A percentile compares a stretch with the other conserved stretches of the same genome.
Conservation (phyloP, 148 eudicot genomes). For the Rheum nobile region DNA sequence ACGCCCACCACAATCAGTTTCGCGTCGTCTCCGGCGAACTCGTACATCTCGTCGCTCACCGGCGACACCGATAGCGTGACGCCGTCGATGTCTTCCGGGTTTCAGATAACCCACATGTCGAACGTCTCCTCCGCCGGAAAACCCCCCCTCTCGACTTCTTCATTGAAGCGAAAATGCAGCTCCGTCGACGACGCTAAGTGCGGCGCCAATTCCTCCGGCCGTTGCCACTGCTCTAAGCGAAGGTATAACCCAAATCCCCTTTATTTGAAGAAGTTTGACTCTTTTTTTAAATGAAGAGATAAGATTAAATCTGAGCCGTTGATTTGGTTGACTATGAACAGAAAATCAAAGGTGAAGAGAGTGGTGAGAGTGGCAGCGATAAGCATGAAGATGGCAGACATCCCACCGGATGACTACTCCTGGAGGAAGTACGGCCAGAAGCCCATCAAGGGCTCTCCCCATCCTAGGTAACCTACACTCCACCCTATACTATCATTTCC, state of each 20-base stretch:
- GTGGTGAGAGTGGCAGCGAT: slow-evolving; percentile 52
- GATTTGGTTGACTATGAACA: slow-evolving; percentile 7
- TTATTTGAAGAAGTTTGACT: neutral
- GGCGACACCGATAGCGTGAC: slow-evolving; percentile 44
- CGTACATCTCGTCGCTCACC: slow-evolving; percentile 42
- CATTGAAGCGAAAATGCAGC: slow-evolving; percentile 54
- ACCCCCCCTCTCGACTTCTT: slow-evolving; percentile 31
- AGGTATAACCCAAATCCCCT: slow-evolving; percentile 19
- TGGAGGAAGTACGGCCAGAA: slow-evolving; percentile 80
- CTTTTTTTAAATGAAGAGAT: neutral
- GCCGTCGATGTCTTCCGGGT: slow-evolving; percentile 52
- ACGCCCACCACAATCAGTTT: slow-evolving; percentile 37
- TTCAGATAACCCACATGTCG: slow-evolving; percentile 51
- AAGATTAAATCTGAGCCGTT: neutral
- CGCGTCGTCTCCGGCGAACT: slow-evolving; percentile 20
- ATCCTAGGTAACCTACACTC: slow-evolving; percentile 35
- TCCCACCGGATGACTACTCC: slow-evolving; percentile 67
- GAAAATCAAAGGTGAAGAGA: slow-evolving; percentile 56
- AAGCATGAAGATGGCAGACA: slow-evolving; percentile 51
- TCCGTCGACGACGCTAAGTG: slow-evolving; percentile 37
- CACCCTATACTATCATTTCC: neutral
- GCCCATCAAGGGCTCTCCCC: slow-evolving; percentile 35
- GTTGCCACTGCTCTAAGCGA: slow-evolving; percentile 66
- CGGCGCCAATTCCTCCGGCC: slow-evolving; percentile 27
- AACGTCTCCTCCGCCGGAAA: slow-evolving; percentile 43